A percentile compares a stretch with the other conserved stretches of the same genome.
Evolutionary conservation across 2,329 filamentous ascomycete genomes (phyloP).

Genomic region (Xylaria sp.): DNA sequence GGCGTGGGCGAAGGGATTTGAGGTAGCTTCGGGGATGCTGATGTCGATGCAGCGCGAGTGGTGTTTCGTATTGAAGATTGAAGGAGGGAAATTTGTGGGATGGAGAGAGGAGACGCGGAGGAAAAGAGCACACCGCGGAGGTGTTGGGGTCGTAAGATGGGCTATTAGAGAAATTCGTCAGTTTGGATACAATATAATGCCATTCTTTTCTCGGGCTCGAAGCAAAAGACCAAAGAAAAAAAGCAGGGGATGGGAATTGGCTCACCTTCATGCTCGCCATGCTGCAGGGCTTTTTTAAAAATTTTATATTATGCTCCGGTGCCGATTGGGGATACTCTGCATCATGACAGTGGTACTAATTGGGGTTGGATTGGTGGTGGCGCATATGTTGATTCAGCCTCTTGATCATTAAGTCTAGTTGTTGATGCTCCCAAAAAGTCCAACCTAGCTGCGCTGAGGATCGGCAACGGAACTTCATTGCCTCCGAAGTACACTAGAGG

Average conservation of each 20-base stretch:
- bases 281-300: background rate
- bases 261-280: slow-evolving; percentile 39
- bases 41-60: slow-evolving; percentile 21
- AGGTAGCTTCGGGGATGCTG: slow-evolving; percentile 6
- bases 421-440: slow-evolving; percentile 32
- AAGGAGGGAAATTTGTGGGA: slow-evolving; percentile 6
- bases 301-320: slow-evolving; percentile 1
- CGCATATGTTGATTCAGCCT: background rate
- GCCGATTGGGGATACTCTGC: background rate
- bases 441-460: slow-evolving; percentile 22
- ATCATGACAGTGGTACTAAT: too few relatives aligned
- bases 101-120: background rate
- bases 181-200: slow-evolving; percentile 2
- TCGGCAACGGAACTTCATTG: slow-evolving; percentile 39
- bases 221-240: background rate
- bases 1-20: slow-evolving; percentile 73
- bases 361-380: background rate
- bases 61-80: slow-evolving; percentile 20
- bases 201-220: background rate
- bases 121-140: slow-evolving; percentile 34
- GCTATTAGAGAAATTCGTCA: slow-evolving; percentile 25
- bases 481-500: slow-evolving; percentile 29
- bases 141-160: slow-evolving; percentile 39
- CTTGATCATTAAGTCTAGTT: slow-evolving; percentile 14
- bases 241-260: background rate